Evolutionary conservation across 495 filamentous ascomycete genomes (phyloP), one percentile per base, ranked within the genome.

Genomic region (Monascus purpureus): DNA sequence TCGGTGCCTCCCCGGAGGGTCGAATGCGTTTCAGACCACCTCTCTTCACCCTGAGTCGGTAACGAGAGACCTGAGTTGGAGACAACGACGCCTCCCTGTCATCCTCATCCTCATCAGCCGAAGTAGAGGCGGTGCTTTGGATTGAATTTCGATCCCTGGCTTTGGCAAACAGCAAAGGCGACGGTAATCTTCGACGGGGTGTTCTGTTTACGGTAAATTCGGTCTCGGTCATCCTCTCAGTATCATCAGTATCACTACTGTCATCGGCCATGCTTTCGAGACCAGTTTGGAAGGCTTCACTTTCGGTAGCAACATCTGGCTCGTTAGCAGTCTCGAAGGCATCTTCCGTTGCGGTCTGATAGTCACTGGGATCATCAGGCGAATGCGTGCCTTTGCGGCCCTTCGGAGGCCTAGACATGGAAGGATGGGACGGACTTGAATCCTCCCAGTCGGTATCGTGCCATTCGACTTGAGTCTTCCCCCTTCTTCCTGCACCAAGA

Each of bases 401-500:
- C 14, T 31, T 32, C 14, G 39, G 20, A 6, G 55, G 36, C 6
- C 35, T 46, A 11, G 42, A n/a, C 22, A 40, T 35, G 4, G 45
- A 37, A 25, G 49, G 49, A 24, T 53, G 47, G 36, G 61, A 45
- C 0, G 75, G 73, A 29, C 69, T 74, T 7, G 45, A 43, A 30
- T 95, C 90, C 54, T 95, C 92, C 90, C 90, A 96, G n/a, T 92
- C 82, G 0, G 70, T 64, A 23, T 90, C 77, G 20, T 78, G 68
- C 9, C 80, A 47, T 31, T 81, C 61, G 25, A 95, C 61, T 36
- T 93, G 83, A 14, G 77, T 83, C 35, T 66, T 77, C 40, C 73
- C 73, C 36, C 63, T 77, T 34, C 92, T 68, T n/a, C 77, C 55
- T 24, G 72, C 77, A 25, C 90, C 90, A 28, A 97, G 64, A 32